phyloP scores from a whole-genome alignment of 306 rosid genomes.

The Dalbergia cochinchinensis region DNA sequence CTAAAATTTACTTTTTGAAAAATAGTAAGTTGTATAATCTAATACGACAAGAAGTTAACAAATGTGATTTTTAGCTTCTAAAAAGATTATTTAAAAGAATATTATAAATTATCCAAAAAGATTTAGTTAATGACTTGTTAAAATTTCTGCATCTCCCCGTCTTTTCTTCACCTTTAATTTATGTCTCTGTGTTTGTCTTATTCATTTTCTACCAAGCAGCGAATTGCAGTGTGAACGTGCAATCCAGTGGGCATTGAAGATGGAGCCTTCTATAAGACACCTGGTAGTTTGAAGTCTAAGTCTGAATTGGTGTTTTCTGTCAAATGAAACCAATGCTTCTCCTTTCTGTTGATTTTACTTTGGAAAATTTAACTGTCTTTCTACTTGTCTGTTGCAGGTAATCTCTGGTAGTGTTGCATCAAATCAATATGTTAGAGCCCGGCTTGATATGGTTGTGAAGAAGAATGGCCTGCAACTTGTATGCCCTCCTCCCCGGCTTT shows the following conservation, averaged over 20 bases:
- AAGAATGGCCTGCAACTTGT: conserved; percentile 73
- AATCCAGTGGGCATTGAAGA: conserved; percentile 90
- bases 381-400: conserved; percentile 61
- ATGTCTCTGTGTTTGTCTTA: conserved; percentile 13
- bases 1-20: too few species aligned
- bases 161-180: conserved; percentile 8
- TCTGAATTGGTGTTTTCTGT: conserved; percentile 27
- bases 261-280: conserved; percentile 87
- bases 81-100: too few species aligned
- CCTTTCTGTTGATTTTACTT: conserved; percentile 32
- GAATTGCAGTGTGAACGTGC: conserved; percentile 94
- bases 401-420: conserved; percentile 98
- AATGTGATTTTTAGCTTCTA: too few species aligned
- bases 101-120: too few species aligned
- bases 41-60: too few species aligned
- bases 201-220: conserved; percentile 53
- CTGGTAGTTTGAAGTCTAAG: conserved; percentile 62
- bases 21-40: too few species aligned
- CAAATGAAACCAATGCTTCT: conserved; percentile 30
- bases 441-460: conserved; percentile 75
- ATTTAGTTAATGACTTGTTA: conserved; percentile 17
- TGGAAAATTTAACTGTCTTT: conserved; percentile 30
- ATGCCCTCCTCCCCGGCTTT: conserved; percentile 96
- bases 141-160: conserved; percentile 18
- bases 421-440: conserved; percentile 81